A percentile compares a stretch with the other conserved stretches of the same genome.
Conservation (phyloP, 257 asterid genomes). For the Solanum bulbocastanum region DNA sequence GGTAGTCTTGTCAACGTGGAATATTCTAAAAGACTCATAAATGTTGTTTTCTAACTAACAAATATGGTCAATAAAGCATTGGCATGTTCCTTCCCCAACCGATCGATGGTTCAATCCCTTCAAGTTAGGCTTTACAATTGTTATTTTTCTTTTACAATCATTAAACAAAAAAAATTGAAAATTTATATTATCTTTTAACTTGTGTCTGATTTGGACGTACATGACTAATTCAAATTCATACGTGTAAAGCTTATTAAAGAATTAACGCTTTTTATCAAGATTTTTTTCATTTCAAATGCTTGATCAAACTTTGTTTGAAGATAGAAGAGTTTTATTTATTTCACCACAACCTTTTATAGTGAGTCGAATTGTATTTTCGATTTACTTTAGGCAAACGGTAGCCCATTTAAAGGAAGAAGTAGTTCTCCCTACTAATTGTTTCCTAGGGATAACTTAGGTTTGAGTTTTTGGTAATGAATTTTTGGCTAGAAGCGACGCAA, state of each 20-base stretch:
- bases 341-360: too few species aligned
- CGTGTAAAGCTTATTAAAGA: not conserved
- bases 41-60: not conserved
- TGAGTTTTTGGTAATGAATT: too few species aligned
- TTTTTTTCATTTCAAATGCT: not conserved
- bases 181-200: too few species aligned
- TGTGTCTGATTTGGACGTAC: too few species aligned
- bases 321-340: not conserved
- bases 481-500: too few species aligned
- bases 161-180: not conserved
- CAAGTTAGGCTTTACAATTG: not conserved
- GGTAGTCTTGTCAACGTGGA: too few species aligned
- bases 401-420: not conserved
- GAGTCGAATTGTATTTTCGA: too few species aligned
- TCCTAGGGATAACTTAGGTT: not conserved
- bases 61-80: slow-evolving; percentile 18
- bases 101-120: not conserved
- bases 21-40: too few species aligned
- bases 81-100: not conserved
- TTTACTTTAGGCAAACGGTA: not conserved
- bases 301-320: too few species aligned
- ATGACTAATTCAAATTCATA: not conserved
- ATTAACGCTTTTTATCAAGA: too few species aligned
- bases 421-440: not conserved
- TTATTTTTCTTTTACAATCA: not conserved